These are phyloP conservation scores for Penicillium vulpinum DNA, from an alignment of 2,329 filamentous ascomycete species.

Conservation along the genomic window DNA sequence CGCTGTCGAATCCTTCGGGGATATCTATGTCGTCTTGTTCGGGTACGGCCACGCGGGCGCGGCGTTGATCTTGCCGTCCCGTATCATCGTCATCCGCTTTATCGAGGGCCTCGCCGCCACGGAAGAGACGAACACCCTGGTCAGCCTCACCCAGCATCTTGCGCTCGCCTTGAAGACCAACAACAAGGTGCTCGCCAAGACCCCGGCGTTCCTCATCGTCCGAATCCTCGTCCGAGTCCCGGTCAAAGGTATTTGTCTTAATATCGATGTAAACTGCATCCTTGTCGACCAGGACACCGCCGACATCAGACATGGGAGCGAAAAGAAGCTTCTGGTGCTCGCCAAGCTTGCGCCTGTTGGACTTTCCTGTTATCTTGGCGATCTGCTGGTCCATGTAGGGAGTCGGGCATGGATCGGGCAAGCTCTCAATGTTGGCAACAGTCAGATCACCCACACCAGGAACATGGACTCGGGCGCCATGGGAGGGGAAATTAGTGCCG, in stretches of 20 bases:
- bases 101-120: conserved; percentile 68
- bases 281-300: conserved; percentile 92
- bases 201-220: conserved; percentile 68
- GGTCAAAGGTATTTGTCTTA: conserved; percentile 69
- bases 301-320: conserved; percentile 97
- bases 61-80: conserved; percentile 56
- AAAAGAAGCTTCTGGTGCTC: conserved; percentile 97
- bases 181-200: conserved; percentile 92
- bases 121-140: conserved; percentile 81
- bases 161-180: conserved; percentile 81
- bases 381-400: conserved; percentile 85
- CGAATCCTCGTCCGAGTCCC: conserved; percentile 62
- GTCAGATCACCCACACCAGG: conserved; percentile 89
- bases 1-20: conserved; percentile 58
- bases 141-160: conserved; percentile 79
- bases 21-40: conserved; percentile 53
- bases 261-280: conserved; percentile 90
- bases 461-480: conserved; percentile 85
- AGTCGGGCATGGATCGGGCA: conserved; percentile 94
- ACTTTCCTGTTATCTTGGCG: conserved; percentile 81
- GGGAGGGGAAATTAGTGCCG: conserved; percentile 87
- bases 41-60: conserved; percentile 53
- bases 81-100: conserved; percentile 57
- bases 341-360: conserved; percentile 74
- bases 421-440: conserved; percentile 76